These are phyloP conservation scores for Puccinia novopanici DNA, from an alignment of 1,284 basidiomycete genomes.

Conservation along the genomic window DNA sequence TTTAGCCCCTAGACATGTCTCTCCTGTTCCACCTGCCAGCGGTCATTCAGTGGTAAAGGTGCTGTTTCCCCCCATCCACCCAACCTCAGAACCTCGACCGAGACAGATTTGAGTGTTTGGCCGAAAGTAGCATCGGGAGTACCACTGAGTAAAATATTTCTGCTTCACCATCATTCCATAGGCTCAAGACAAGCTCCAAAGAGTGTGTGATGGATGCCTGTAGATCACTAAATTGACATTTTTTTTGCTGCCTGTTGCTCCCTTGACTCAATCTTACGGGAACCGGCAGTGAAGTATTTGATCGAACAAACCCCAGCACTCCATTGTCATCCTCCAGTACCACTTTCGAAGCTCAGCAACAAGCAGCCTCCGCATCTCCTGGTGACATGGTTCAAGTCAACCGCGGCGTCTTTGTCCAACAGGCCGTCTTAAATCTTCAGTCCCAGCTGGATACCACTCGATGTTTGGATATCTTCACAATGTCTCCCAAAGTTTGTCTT, in stretches of 20 bases:
- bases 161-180: neutral
- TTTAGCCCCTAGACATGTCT: slow-evolving; percentile 1
- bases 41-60: neutral
- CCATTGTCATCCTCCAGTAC: slow-evolving; percentile 36
- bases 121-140: slow-evolving; percentile 27
- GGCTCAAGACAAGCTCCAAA: neutral
- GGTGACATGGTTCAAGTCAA: slow-evolving; percentile 31
- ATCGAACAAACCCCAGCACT: slow-evolving; percentile 38
- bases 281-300: slow-evolving; percentile 41
- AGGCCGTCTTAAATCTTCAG: slow-evolving; percentile 68
- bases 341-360: slow-evolving; percentile 18
- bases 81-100: slow-evolving; percentile 1
- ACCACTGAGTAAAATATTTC: slow-evolving; percentile 30
- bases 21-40: neutral
- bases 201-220: neutral
- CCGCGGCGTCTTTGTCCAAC: slow-evolving; percentile 30
- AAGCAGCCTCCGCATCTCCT: neutral
- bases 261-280: neutral
- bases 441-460: slow-evolving; percentile 73
- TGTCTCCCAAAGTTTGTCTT: slow-evolving; percentile 79
- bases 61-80: neutral
- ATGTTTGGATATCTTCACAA: slow-evolving; percentile 91
- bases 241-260: neutral
- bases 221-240: neutral
- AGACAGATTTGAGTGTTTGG: slow-evolving; percentile 15